Percentiles rank a stretch among this genome's conserved stretches.
phyloP scores from a whole-genome alignment of 2,329 filamentous ascomycete genomes.

The Zymoseptoria tritici region DNA sequence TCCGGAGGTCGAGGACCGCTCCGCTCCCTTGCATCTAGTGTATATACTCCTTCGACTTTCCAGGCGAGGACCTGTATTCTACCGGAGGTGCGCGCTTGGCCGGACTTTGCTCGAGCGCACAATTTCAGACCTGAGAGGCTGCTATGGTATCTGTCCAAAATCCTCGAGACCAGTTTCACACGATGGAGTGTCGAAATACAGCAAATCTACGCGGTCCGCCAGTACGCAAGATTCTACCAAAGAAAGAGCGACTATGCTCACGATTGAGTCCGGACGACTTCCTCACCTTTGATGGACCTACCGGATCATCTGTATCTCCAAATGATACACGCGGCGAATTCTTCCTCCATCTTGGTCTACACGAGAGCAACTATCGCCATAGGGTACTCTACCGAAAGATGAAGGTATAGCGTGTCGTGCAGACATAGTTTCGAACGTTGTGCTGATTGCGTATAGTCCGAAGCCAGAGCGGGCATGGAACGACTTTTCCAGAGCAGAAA shows the following conservation, averaged over 20 bases:
- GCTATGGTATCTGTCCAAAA: not conserved
- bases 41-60: not conserved
- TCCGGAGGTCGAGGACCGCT: not conserved
- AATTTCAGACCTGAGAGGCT: not conserved
- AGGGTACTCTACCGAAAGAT: constrained; percentile 13
- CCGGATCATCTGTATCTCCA: constrained; percentile 2
- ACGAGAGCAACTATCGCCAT: constrained; percentile 13
- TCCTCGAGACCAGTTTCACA: not conserved
- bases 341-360: constrained; percentile 14
- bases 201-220: not conserved
- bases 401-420: constrained; percentile 6
- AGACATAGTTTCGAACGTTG: not conserved
- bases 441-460: constrained; percentile 3
- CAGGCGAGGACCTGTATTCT: not conserved
- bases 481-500: constrained; percentile 12
- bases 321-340: constrained; percentile 15
- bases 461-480: constrained; percentile 16
- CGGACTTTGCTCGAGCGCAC: not conserved
- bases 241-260: constrained; percentile 1
- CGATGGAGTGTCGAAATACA: not conserved
- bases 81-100: not conserved
- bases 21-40: not conserved
- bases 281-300: constrained; percentile 5
- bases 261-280: constrained; percentile 9
- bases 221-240: not conserved